Evolutionary conservation across 2,329 filamentous ascomycete genomes (phyloP).

Genomic region (Aspergillus glaucus): DNA sequence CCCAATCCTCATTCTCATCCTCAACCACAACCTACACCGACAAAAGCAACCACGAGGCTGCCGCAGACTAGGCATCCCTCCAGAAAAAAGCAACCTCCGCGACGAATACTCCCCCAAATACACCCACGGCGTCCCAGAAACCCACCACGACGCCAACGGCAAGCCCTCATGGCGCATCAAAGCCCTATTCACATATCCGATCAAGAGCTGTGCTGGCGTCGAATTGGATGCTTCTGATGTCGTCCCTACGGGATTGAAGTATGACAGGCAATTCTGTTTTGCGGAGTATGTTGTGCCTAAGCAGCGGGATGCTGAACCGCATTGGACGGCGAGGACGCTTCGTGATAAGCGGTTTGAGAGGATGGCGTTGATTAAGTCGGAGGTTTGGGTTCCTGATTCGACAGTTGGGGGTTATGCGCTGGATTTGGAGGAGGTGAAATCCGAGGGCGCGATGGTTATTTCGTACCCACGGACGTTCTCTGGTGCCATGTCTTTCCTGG

Average conservation of each 20-base stretch:
- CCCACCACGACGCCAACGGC: conserved; percentile 25
- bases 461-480: conserved; percentile 34
- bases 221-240: conserved; percentile 62
- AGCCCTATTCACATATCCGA: conserved; percentile 71
- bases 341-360: conserved; percentile 47
- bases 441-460: conserved; percentile 49
- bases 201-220: conserved; percentile 75
- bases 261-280: conserved; percentile 78
- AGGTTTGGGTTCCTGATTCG: conserved; percentile 55
- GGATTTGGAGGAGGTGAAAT: conserved; percentile 43
- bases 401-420: conserved; percentile 36
- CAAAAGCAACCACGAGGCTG: conserved; percentile 40
- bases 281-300: conserved; percentile 52
- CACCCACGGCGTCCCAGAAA: conserved; percentile 28
- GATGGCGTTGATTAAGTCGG: conserved; percentile 61
- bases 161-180: conserved; percentile 48
- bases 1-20: conserved; percentile 4
- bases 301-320: conserved; percentile 26
- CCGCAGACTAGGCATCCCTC: conserved; percentile 44
- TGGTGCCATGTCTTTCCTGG: conserved; percentile 8
- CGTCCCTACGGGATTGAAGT: conserved; percentile 63
- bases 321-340: conserved; percentile 39
- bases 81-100: conserved; percentile 45
- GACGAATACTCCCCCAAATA: conserved; percentile 53
- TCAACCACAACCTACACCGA: conserved; percentile 1